Percentiles rank a stretch among this genome's conserved stretches.
These are phyloP conservation scores for Stachybotrys echinatus DNA, from an alignment of 2,329 filamentous ascomycete genomes.

Conservation along the genomic window DNA sequence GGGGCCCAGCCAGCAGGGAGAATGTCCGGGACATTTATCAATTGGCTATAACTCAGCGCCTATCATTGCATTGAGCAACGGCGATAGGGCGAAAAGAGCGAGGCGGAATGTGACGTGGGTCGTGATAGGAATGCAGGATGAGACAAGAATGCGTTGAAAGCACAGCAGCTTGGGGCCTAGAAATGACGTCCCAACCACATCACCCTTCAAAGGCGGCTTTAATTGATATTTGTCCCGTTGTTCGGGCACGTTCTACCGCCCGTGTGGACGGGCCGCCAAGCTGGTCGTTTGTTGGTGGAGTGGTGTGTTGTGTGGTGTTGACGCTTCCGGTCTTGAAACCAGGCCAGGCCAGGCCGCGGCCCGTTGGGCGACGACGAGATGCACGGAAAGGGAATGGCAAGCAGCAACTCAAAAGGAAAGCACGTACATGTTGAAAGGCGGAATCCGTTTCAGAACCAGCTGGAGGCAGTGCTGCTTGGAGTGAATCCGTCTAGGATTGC, in stretches of 20 bases:
- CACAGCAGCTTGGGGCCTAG: no score
- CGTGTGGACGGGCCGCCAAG: not conserved
- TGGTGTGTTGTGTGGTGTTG: not conserved
- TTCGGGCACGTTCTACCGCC: not conserved
- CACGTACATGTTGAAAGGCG: constrained; percentile 9
- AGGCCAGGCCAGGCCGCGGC: not conserved
- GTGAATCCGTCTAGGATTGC: constrained; percentile 2
- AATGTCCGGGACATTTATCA: not conserved
- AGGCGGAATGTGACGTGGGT: not conserved
- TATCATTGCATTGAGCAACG: not conserved
- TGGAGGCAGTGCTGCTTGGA: constrained; percentile 9
- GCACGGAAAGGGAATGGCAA: not conserved
- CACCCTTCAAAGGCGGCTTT: not conserved
- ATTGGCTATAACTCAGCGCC: not conserved
- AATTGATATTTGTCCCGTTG: not conserved
- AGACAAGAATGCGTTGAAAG: not conserved
- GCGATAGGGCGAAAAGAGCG: no score
- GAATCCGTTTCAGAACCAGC: constrained; percentile 17
- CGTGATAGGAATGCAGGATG: not conserved
- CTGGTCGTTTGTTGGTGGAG: no score
- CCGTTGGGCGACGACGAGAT: not conserved
- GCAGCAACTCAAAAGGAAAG: not conserved
- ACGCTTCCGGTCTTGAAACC: not conserved
- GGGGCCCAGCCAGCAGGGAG: not conserved
- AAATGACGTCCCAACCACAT: not conserved